Evolutionary conservation across 2,329 filamentous ascomycete species (phyloP).

Genomic region (Fusarium buharicum): DNA sequence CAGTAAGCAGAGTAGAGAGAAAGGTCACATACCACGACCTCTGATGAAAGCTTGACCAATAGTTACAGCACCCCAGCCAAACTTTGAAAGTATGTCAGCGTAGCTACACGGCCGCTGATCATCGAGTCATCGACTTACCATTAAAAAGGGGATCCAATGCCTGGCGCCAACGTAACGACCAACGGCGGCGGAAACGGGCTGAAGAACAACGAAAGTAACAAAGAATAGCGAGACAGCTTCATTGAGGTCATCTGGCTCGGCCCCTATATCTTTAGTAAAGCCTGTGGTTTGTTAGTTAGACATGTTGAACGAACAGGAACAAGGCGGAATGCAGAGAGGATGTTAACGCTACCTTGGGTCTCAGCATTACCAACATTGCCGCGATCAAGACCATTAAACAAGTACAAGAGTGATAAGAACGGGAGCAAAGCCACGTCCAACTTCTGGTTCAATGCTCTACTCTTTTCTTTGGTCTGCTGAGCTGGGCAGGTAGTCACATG

Average conservation of each 20-base stretch:
- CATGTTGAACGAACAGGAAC: background rate
- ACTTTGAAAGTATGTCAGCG: conserved; percentile 31
- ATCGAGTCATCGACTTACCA: conserved; percentile 30
- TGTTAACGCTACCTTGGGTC: conserved; percentile 46
- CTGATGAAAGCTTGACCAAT: conserved; percentile 43
- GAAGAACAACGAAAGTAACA: conserved; percentile 45
- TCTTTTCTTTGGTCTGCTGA: conserved; percentile 19
- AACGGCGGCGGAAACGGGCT: conserved; percentile 41
- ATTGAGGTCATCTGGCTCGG: conserved; percentile 43
- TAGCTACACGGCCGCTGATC: background rate
- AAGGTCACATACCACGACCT: conserved; percentile 36
- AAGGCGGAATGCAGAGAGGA: background rate
- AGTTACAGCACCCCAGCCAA: conserved; percentile 43
- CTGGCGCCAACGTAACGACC: conserved; percentile 43
- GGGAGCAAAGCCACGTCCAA: conserved; percentile 52
- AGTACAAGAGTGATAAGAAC: conserved; percentile 53
- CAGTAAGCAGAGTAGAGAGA: background rate
- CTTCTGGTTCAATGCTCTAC: conserved; percentile 48
- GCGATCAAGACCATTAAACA: conserved; percentile 55
- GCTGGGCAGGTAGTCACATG: conserved; percentile 7
- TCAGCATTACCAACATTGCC: conserved; percentile 56
- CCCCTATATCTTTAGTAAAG: conserved; percentile 44
- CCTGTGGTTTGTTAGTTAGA: conserved; percentile 20
- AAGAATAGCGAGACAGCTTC: conserved; percentile 45
- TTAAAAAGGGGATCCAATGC: conserved; percentile 45